A percentile compares a stretch with the other conserved stretches of the same genome.
Conservation (phyloP, 306 rosid genomes). For the Hippophae rhamnoides region DNA sequence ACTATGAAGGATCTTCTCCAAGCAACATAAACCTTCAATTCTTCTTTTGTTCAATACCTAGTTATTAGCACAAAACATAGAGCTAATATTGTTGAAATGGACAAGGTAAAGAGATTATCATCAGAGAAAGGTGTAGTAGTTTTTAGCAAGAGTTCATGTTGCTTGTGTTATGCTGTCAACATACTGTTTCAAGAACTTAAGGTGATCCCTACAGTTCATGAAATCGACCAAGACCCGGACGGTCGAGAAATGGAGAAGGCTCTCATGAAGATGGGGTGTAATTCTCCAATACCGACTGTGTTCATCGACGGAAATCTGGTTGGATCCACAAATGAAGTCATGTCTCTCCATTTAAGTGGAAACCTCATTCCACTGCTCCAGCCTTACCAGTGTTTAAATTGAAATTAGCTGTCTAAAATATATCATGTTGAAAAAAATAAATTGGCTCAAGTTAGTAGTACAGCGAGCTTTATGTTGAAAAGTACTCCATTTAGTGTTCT, state of each 20-base stretch:
- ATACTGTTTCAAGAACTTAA: conserved; percentile 60
- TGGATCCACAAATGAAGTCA: conserved; percentile 92
- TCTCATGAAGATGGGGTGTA: conserved; percentile 52
- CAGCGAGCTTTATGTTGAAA: conserved; percentile 26
- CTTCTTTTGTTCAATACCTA: conserved; percentile 17
- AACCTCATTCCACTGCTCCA: conserved; percentile 42
- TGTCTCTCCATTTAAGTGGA: conserved; percentile 93
- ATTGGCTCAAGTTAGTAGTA: conserved; percentile 35
- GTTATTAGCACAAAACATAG: background rate
- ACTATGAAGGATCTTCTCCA: conserved; percentile 27
- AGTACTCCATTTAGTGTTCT: conserved; percentile 12
- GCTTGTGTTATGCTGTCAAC: conserved; percentile 79
- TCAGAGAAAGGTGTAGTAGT: conserved; percentile 81
- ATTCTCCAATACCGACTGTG: conserved; percentile 70
- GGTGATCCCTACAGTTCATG: conserved; percentile 52
- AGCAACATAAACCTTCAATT: conserved; percentile 37
- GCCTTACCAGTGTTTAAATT: conserved; percentile 35
- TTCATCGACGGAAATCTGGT: conserved; percentile 75
- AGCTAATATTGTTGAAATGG: conserved; percentile 37
- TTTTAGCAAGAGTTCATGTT: conserved; percentile 91
- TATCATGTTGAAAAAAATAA: conserved; percentile 48
- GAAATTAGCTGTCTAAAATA: conserved; percentile 15
- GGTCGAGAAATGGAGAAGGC: conserved; percentile 88
- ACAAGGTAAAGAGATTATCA: conserved; percentile 68
- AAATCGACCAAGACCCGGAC: conserved; percentile 81